Evolutionary conservation across 1,284 basidiomycete genomes (phyloP), one percentile per base, ranked within the genome.

Genomic region (Cryptococcus maquisensis): DNA sequence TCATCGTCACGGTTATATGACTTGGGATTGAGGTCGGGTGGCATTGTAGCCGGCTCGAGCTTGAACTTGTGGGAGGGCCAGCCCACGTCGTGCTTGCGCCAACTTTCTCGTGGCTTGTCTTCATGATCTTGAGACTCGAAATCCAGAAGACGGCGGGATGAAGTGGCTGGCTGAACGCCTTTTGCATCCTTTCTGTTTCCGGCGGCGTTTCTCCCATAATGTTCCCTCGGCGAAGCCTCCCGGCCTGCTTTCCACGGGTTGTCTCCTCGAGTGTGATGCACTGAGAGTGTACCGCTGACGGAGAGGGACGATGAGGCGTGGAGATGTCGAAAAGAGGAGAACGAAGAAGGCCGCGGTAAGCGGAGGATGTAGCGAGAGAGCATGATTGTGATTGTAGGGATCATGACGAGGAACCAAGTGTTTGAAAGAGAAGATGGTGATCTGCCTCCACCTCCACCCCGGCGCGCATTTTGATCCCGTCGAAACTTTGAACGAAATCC

Each of bases 151-250:
- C 39, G 39, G 21, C 39, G 39, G 39, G 39, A 40, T 12, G 39
- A 40, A 10, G 39, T 40, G 39, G 39, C n/a, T 21, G 21, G n/a
- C n/a, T 40, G 39, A 9, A 18, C n/a, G 13, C 39, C 39, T 40
- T 40, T 40, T 9, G 16, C 13, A 1, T 32, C 2, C 12, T 8
- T 45, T 53, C 51, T 59, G 57, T 47, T 59, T 35, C 57, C 57
- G 57, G 50, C 54, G 54, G 53, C 55, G 53, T 37, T 36, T 42
- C 41, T 36, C n/a, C 42, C 37, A 38, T 38, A 13, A 38, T 15
- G n/a, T n/a, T 7, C 13, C 37, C n/a, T 38, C n/a, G 13, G 37
- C 18, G 7, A 9, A 54, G 48, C 47, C 36, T n/a, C 42, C 3
- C 37, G 41, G 21, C 12, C 41, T 18, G 16, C 20, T 18, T 20